Conservation (phyloP, 768 basidiomycete genomes). For the Phanerochaete carnosa region DNA sequence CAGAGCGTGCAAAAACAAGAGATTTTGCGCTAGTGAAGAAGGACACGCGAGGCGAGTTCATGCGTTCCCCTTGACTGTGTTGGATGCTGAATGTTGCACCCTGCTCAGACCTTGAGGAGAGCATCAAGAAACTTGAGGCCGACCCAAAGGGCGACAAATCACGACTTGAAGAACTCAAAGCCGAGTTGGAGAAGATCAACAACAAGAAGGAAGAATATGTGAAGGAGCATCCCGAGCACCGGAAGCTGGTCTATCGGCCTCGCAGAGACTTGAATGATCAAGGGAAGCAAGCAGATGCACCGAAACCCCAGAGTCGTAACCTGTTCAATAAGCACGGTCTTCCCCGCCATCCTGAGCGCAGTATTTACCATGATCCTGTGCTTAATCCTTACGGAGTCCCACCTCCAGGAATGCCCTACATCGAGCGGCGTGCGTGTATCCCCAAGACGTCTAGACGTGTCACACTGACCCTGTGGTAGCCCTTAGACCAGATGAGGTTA, state of each 20-base stretch:
- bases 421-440: conserved; percentile 66
- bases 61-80: background rate
- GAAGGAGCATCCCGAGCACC: conserved; percentile 89
- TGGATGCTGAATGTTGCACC: background rate
- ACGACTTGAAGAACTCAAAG: conserved; percentile 68
- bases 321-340: conserved; percentile 82
- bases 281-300: conserved; percentile 39
- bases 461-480: conserved; percentile 35
- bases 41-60: conserved; percentile 71
- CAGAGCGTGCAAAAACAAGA: conserved; percentile 72
- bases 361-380: conserved; percentile 88
- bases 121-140: conserved; percentile 66
- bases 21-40: conserved; percentile 94
- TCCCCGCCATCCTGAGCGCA: conserved; percentile 86
- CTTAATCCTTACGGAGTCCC: conserved; percentile 94
- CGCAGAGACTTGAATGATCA: conserved; percentile 41
- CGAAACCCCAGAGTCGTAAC: conserved; percentile 51
- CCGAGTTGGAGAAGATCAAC: conserved; percentile 76
- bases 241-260: conserved; percentile 73
- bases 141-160: conserved; percentile 52
- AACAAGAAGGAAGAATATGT: conserved; percentile 91
- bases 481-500: conserved; percentile 54
- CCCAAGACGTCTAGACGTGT: background rate
- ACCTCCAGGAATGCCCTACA: conserved; percentile 96
- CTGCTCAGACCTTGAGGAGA: conserved; percentile 75